A percentile compares a stretch with the other conserved stretches of the same genome.
phyloP scores from a whole-genome alignment of 129 eudicot species.

The Kitagawia praeruptora region DNA sequence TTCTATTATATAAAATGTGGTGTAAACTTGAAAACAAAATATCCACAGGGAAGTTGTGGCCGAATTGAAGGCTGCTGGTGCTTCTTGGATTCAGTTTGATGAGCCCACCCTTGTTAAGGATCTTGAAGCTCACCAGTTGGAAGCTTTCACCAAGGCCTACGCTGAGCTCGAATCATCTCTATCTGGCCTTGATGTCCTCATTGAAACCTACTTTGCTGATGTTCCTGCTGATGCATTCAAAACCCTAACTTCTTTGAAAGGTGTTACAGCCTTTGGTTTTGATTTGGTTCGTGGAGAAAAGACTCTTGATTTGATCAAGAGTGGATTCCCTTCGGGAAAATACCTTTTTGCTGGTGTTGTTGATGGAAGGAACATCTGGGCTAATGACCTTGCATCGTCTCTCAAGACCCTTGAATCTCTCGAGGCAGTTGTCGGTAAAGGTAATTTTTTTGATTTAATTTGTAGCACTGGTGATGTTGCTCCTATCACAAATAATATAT shows the following conservation, averaged over 20 bases:
- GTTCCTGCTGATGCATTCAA: slow-evolving; percentile 69
- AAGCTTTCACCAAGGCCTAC: slow-evolving; percentile 76
- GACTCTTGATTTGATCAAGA: slow-evolving; percentile 53
- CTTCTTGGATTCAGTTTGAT: slow-evolving; percentile 87
- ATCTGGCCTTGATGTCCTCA: slow-evolving; percentile 63
- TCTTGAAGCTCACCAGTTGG: slow-evolving; percentile 68
- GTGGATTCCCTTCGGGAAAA: slow-evolving; percentile 52
- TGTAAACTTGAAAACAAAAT: not conserved
- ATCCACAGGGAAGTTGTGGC: slow-evolving; percentile 73
- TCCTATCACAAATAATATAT: slow-evolving; percentile 2
- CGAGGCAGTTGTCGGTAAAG: slow-evolving; percentile 84
- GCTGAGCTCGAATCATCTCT: slow-evolving; percentile 54
- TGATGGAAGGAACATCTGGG: slow-evolving; percentile 98
- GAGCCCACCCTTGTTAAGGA: slow-evolving; percentile 88
- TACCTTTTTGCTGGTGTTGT: slow-evolving; percentile 87
- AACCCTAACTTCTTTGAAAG: slow-evolving; percentile 57
- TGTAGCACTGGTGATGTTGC: slow-evolving; percentile 10
- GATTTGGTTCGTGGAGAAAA: slow-evolving; percentile 85
- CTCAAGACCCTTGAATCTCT: slow-evolving; percentile 51
- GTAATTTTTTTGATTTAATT: slow-evolving; percentile 22
- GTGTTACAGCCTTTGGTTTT: slow-evolving; percentile 68
- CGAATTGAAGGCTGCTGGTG: slow-evolving; percentile 91
- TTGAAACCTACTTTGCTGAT: slow-evolving; percentile 91
- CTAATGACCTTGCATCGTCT: slow-evolving; percentile 79
- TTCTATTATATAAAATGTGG: not conserved